Evolutionary conservation across 352 stramenopile species (phyloP).

Genomic region (Phytophthora boehmeriae): DNA sequence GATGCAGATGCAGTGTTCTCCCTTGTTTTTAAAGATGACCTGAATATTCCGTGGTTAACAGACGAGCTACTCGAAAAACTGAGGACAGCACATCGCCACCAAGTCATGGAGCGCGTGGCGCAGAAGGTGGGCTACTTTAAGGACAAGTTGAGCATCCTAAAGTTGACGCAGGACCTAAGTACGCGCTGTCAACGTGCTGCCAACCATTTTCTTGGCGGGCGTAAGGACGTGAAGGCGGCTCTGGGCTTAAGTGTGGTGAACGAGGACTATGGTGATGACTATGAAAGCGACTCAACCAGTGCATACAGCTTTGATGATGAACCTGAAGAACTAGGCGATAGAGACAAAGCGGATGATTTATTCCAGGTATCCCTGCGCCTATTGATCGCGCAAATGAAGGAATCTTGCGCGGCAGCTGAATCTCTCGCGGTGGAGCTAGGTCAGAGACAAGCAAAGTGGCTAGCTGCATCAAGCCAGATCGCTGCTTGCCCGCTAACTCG

Average conservation of each 20-base stretch:
- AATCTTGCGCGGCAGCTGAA: constrained; percentile 32
- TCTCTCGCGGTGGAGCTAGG: constrained; percentile 31
- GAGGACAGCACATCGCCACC: constrained; percentile 53
- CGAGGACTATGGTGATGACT: background rate
- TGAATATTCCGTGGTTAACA: constrained; percentile 77
- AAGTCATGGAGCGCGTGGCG: constrained; percentile 56
- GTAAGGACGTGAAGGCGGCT: constrained; percentile 20
- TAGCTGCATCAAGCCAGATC: constrained; percentile 74
- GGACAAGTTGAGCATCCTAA: constrained; percentile 63
- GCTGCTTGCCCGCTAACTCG: constrained; percentile 59
- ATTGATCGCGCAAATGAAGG: constrained; percentile 36
- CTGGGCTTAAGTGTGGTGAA: constrained; percentile 8
- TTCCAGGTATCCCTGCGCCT: constrained; percentile 30
- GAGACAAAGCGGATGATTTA: constrained; percentile 33
- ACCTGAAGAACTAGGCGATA: constrained; percentile 17
- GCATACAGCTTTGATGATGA: constrained; percentile 28
- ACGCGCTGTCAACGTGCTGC: constrained; percentile 40
- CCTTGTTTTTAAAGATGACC: constrained; percentile 77
- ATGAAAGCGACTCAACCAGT: constrained; percentile 23
- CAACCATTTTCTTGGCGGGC: constrained; percentile 38
- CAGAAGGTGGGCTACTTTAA: constrained; percentile 51
- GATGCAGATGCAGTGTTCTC: constrained; percentile 78
- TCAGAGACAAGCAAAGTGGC: constrained; percentile 64
- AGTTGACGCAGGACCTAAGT: constrained; percentile 55
- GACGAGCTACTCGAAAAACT: constrained; percentile 72